Evolutionary conservation across 768 basidiomycete genomes (phyloP), one percentile per base, ranked within the genome.

Genomic region (Lentinula sp.): DNA sequence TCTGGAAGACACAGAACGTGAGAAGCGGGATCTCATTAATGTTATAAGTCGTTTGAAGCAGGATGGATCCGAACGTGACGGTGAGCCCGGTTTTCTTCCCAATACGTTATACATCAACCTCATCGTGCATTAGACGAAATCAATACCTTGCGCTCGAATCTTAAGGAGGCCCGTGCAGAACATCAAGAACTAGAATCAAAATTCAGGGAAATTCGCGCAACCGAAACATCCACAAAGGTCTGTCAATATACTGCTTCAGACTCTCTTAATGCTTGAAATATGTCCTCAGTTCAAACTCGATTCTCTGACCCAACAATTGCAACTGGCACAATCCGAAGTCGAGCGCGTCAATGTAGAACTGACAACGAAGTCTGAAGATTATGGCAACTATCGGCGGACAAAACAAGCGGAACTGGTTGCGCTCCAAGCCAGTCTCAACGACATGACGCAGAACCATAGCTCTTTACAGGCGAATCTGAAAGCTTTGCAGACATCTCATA

Each of bases 21-120:
- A 97, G 78, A 97, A 97, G 74, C 85, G 93, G 37, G 93, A 95
- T 64, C 81, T 97, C 51, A 79, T 95, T 46, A 85, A 83, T 33
- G 89, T 94, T 48, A 84, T 95, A 4, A 93, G 90, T 70, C 82
- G 91, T 57, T 74, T 94, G 63, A 90, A 93, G 70, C 85, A 91
- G 66, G 90, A 95, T 62, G 78, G 80, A 45, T 68, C 80, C 7
- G 84, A 89, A 68, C 84, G 88, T 57, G 90, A 94, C 63, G 90
- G 94, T 93, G 59, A 59, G 80, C 67, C 6, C 12, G 16, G 51
- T 12, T 20, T 28, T 55, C 51, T 35, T 62, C 37, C 49, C 8
- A 18, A 20, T 48, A 9, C 10, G n/a, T 49, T n/a, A 57, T 49
- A 61, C 45, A 15, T 28, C 36, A 43, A 62, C 42, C 23, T 35